These are phyloP conservation scores for Simmondsia chinensis DNA, from an alignment of 148 eudicot genomes.

Conservation along the genomic window DNA sequence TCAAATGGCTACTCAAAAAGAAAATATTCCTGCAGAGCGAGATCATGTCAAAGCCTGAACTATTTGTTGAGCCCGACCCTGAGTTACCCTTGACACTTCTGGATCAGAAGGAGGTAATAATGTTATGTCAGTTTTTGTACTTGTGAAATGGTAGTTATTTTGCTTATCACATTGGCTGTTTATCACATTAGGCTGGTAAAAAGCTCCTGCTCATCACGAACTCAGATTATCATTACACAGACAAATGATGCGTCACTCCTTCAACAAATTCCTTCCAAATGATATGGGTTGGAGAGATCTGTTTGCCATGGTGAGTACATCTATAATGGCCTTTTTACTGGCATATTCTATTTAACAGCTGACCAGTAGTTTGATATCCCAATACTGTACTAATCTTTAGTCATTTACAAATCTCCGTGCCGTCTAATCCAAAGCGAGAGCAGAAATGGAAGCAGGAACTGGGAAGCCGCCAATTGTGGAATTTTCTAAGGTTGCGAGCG, in stretches of 20 bases:
- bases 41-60: slow-evolving; percentile 96
- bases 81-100: slow-evolving; percentile 88
- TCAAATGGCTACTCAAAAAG: slow-evolving; percentile 6
- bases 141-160: neutral
- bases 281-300: slow-evolving; percentile 93
- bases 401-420: too few species aligned
- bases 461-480: too few species aligned
- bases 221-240: slow-evolving; percentile 82
- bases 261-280: slow-evolving; percentile 90
- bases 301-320: slow-evolving; percentile 75
- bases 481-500: too few species aligned
- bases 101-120: slow-evolving; percentile 88
- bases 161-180: slow-evolving; percentile 5
- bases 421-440: too few species aligned
- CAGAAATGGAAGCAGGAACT: too few species aligned
- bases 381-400: too few species aligned
- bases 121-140: neutral
- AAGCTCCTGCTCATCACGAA: slow-evolving; percentile 87
- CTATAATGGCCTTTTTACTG: too few species aligned
- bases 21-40: slow-evolving; percentile 53
- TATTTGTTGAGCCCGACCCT: slow-evolving; percentile 95
- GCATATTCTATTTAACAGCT: too few species aligned
- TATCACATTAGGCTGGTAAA: slow-evolving; percentile 71
- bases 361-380: too few species aligned
- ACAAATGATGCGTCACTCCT: slow-evolving; percentile 97